Conservation (phyloP, 192 early-diverging fungal species). For the Pecoramyces ruminantium region DNA sequence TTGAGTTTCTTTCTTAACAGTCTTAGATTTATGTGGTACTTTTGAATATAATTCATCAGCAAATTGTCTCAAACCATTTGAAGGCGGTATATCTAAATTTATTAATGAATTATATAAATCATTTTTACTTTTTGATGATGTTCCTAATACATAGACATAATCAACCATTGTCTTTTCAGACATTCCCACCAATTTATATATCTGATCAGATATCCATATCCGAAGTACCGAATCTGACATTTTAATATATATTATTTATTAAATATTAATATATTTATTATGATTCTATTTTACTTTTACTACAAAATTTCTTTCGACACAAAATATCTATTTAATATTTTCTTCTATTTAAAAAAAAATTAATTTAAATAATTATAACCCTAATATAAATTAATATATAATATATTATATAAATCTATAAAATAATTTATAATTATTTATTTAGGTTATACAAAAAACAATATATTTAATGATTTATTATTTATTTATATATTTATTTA, state of each 20-base stretch:
- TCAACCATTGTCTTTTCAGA: background rate
- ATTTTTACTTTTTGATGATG: background rate
- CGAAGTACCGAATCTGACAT: background rate
- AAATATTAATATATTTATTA: too few species aligned
- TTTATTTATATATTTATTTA: too few species aligned
- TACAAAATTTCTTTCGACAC: too few species aligned
- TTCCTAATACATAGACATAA: background rate
- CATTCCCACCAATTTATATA: background rate
- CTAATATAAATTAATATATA: too few species aligned
- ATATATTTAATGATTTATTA: too few species aligned
- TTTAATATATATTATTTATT: background rate
- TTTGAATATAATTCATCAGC: background rate
- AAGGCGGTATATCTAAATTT: background rate
- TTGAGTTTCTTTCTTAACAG: background rate
- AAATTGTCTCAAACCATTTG: background rate
- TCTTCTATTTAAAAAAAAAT: too few species aligned
- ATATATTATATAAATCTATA: too few species aligned
- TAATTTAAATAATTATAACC: too few species aligned
- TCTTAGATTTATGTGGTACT: background rate
- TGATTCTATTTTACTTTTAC: too few species aligned
- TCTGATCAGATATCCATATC: background rate
- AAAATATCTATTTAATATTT: too few species aligned
- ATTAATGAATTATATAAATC: background rate
- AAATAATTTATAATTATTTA: too few species aligned
- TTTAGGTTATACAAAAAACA: too few species aligned